Conservation (phyloP, 345 rosid species). For the Citrus medica region DNA sequence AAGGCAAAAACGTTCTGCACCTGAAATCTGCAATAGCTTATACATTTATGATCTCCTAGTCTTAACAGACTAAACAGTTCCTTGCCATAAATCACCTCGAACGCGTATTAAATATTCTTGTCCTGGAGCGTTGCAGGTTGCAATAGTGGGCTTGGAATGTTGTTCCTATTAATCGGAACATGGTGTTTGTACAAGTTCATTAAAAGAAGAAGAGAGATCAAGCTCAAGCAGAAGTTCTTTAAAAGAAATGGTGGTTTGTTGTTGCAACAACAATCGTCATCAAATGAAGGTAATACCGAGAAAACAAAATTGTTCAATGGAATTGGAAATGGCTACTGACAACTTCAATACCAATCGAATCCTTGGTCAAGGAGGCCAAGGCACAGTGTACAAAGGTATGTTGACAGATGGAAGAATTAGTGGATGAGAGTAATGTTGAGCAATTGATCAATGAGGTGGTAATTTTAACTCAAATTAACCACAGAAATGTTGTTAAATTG, state of each 20-base stretch:
- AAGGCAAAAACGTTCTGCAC: too few species aligned
- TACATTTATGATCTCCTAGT: too few species aligned
- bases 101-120: not conserved
- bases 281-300: not conserved
- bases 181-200: not conserved
- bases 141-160: not conserved
- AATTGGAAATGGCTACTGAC: not conserved
- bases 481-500: not conserved
- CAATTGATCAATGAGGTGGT: not conserved
- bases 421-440: not conserved
- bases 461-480: not conserved
- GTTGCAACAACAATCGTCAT: not conserved
- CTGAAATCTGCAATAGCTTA: too few species aligned
- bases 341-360: not conserved
- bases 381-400: slow-evolving; percentile 3
- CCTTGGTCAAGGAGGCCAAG: slow-evolving; percentile 1
- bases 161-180: not conserved
- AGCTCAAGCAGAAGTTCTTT: not conserved
- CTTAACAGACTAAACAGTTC: too few species aligned
- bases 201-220: not conserved
- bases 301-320: not conserved
- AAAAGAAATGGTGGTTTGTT: not conserved
- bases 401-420: not conserved
- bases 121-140: not conserved
- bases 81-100: too few species aligned